phyloP scores from a whole-genome alignment of 345 rosid genomes.

The Turnera subulata region DNA sequence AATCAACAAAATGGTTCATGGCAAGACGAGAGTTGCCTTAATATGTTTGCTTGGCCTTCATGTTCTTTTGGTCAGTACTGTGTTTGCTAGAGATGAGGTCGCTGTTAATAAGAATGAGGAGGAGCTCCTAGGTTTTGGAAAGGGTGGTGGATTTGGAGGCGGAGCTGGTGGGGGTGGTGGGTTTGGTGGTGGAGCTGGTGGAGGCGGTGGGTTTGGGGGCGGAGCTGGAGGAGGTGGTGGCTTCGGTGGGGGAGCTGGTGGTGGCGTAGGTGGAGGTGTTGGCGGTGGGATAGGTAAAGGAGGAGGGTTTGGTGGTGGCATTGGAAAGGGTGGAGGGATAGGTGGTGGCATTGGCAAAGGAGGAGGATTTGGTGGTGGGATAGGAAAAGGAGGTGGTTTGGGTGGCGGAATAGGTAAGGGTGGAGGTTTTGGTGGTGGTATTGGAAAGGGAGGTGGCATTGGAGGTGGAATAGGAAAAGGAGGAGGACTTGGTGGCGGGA shows the following conservation, averaged over 20 bases:
- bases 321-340: background rate
- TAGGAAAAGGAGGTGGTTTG: conserved; percentile 4
- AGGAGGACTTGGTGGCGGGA: conserved; percentile 19
- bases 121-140: conserved; percentile 11
- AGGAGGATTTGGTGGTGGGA: conserved; percentile 5
- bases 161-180: conserved; percentile 30
- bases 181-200: conserved; percentile 5
- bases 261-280: no score
- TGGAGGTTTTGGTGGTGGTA: conserved; percentile 18
- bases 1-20: conserved; percentile 24
- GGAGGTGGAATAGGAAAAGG: conserved; percentile 22
- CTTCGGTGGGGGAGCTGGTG: background rate
- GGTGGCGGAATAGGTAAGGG: conserved; percentile 29
- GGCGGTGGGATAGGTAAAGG: background rate
- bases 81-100: conserved; percentile 34
- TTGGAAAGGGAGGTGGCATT: conserved; percentile 12
- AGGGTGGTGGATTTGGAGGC: conserved; percentile 18
- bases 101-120: conserved; percentile 16
- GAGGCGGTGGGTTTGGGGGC: conserved; percentile 13
- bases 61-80: conserved; percentile 39
- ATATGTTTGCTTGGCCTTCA: conserved; percentile 44
- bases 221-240: conserved; percentile 15
- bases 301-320: background rate
- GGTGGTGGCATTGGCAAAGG: conserved; percentile 9
- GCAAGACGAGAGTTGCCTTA: conserved; percentile 19